Evolutionary conservation across 2,329 filamentous ascomycete genomes (phyloP).

Genomic region (Fusarium nisikadoi): DNA sequence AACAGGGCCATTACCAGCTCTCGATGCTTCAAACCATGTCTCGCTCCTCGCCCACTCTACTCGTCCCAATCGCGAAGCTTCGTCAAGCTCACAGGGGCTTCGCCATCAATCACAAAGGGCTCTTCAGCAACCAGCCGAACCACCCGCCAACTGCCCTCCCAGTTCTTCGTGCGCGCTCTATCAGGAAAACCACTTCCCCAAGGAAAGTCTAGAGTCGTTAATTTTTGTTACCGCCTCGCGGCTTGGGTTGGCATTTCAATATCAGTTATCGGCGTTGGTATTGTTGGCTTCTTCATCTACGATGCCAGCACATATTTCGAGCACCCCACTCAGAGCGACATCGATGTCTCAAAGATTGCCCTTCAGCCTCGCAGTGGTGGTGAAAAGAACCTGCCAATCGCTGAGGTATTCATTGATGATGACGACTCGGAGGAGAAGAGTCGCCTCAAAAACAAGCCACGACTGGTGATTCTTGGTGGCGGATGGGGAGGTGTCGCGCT

Average conservation of each 20-base stretch:
- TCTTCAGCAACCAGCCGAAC: conserved; percentile 7
- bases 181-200: conserved; percentile 66
- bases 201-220: conserved; percentile 58
- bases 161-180: conserved; percentile 52
- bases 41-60: conserved; percentile 20
- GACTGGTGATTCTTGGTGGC: conserved; percentile 89
- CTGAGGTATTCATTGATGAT: conserved; percentile 88
- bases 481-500: conserved; percentile 96
- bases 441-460: conserved; percentile 85
- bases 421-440: conserved; percentile 79
- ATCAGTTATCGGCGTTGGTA: conserved; percentile 72
- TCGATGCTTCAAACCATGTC: conserved; percentile 20
- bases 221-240: conserved; percentile 75
- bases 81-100: conserved; percentile 34
- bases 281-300: conserved; percentile 91
- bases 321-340: conserved; percentile 72
- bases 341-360: conserved; percentile 85
- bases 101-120: conserved; percentile 19
- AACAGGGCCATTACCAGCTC: conserved; percentile 21
- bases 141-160: conserved; percentile 30
- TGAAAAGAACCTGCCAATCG: conserved; percentile 94
- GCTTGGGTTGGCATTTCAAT: conserved; percentile 75
- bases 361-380: conserved; percentile 84
- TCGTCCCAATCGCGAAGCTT: conserved; percentile 35
- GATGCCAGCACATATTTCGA: conserved; percentile 92